Evolutionary conservation across 2,329 filamentous ascomycete species (phyloP).

Genomic region (Hysterium pulicare): DNA sequence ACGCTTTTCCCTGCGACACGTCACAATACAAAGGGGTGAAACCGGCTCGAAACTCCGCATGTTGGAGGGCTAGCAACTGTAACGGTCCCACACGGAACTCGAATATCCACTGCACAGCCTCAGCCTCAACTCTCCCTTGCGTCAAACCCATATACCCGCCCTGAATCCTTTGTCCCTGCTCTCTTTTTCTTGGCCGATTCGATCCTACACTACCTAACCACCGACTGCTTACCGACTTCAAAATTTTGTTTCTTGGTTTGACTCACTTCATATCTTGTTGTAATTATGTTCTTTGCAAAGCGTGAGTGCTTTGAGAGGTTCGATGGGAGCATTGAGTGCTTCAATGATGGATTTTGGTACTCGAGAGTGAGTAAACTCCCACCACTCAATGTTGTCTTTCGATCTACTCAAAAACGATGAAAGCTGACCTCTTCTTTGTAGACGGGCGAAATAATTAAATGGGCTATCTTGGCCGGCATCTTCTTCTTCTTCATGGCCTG

Average conservation of each 20-base stretch:
- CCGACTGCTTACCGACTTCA: too few relatives aligned
- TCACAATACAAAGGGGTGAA: too few relatives aligned
- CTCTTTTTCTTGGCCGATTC: neutral
- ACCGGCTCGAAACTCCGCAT: too few relatives aligned
- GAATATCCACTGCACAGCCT: too few relatives aligned
- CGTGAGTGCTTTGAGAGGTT: neutral
- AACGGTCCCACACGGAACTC: too few relatives aligned
- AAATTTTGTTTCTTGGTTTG: too few relatives aligned
- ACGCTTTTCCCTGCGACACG: too few relatives aligned
- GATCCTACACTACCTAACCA: too few relatives aligned
- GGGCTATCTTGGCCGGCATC: slow-evolving; percentile 64
- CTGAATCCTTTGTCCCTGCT: neutral
- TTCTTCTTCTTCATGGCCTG: slow-evolving; percentile 58
- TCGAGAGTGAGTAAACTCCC: neutral
- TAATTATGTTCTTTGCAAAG: neutral
- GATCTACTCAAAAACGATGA: neutral
- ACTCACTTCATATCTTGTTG: too few relatives aligned
- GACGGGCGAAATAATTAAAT: slow-evolving; percentile 67
- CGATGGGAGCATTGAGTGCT: slow-evolving; percentile 1
- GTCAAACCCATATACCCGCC: too few relatives aligned
- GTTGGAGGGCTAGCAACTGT: too few relatives aligned
- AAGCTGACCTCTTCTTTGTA: slow-evolving; percentile 35
- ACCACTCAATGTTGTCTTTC: neutral
- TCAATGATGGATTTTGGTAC: slow-evolving; percentile 1
- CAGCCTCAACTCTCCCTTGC: too few relatives aligned